A percentile compares a stretch with the other conserved stretches of the same genome.
Conservation (phyloP, 2,329 filamentous ascomycete species). For the Diaporthe capsici region DNA sequence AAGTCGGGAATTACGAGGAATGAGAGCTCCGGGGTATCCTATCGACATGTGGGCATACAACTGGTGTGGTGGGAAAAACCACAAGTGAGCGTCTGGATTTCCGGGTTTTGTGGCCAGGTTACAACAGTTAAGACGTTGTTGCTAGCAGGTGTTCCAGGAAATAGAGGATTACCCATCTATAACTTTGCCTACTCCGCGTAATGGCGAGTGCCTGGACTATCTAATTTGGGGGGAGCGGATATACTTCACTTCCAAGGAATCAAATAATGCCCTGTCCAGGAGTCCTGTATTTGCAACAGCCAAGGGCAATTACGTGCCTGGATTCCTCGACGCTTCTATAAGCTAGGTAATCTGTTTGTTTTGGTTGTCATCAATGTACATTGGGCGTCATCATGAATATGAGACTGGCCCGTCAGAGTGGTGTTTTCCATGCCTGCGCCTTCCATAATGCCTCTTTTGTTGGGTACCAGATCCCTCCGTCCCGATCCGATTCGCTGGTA, state of each 20-base stretch:
- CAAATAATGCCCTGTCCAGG: background rate
- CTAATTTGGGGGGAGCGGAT: background rate
- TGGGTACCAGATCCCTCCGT: conserved; percentile 4
- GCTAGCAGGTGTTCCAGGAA: background rate
- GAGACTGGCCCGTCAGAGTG: conserved; percentile 39
- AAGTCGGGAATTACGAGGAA: background rate
- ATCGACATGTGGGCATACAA: background rate
- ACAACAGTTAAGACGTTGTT: background rate
- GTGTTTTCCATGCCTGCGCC: conserved; percentile 42
- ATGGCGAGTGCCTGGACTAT: background rate
- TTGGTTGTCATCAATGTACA: conserved; percentile 40
- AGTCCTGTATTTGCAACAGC: background rate
- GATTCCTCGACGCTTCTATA: conserved; percentile 7
- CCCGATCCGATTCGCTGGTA: conserved; percentile 18
- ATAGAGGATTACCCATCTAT: background rate
- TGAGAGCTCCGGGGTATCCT: background rate
- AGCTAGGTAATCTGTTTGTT: background rate
- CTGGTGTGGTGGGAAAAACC: background rate
- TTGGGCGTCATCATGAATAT: conserved; percentile 30
- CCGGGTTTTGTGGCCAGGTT: background rate
- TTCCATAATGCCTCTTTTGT: conserved; percentile 24
- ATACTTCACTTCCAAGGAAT: background rate
- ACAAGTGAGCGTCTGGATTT: background rate
- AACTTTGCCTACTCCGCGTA: background rate
- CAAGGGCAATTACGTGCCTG: background rate